These are phyloP conservation scores for Lizonia empirigonia DNA, from an alignment of 2,329 filamentous ascomycete genomes.

Conservation along the genomic window DNA sequence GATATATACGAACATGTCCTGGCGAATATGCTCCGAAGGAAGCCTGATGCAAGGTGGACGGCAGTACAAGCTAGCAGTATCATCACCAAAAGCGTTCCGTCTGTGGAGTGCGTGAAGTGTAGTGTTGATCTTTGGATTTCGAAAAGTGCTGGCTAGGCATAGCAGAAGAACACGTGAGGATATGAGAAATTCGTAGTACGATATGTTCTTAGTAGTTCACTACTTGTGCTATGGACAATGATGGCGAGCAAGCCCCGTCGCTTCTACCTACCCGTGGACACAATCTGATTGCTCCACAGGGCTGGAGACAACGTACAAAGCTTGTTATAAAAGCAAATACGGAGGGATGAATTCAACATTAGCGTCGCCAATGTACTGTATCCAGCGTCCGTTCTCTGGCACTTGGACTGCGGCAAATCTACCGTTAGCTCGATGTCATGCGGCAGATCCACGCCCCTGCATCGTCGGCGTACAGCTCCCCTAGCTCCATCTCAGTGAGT, in stretches of 20 bases:
- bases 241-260: no score
- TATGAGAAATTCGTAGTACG: no score
- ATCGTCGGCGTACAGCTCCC: constrained; percentile 24
- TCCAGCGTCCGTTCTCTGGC: not conserved
- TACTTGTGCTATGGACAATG: no score
- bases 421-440: not conserved
- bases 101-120: not conserved
- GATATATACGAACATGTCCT: not conserved
- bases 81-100: not conserved
- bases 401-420: not conserved
- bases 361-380: not conserved
- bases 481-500: constrained; percentile 18
- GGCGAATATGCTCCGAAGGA: not conserved
- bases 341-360: not conserved
- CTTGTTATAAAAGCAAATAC: not conserved
- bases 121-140: not conserved
- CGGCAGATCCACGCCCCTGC: constrained; percentile 25
- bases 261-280: no score
- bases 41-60: not conserved
- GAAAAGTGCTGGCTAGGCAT: not conserved
- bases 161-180: no score
- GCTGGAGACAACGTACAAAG: not conserved
- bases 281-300: no score
- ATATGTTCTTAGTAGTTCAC: no score
- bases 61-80: not conserved